Evolutionary conservation across 2,329 filamentous ascomycete genomes (phyloP).

Genomic region (Fusarium bactridioides): DNA sequence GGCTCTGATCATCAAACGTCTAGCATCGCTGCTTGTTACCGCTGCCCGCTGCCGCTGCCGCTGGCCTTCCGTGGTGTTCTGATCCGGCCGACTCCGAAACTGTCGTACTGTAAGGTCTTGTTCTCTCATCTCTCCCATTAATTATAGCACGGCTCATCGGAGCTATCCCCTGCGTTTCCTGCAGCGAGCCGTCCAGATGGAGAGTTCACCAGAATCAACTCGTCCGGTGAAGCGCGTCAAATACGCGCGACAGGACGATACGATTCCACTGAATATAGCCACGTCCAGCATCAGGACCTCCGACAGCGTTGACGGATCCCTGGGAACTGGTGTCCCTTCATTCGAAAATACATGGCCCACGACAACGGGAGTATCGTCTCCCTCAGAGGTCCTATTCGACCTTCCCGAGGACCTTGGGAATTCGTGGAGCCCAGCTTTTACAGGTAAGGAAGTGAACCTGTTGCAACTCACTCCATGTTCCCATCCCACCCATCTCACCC

Average conservation of each 20-base stretch:
- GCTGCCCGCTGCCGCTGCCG: constrained; percentile 1
- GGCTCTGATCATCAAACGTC: constrained; percentile 27
- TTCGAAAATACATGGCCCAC: constrained; percentile 33
- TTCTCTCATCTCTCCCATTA: constrained; percentile 35
- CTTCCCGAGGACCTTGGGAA: constrained; percentile 27
- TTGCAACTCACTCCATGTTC: constrained; percentile 7
- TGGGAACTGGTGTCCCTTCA: constrained; percentile 21
- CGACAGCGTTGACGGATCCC: constrained; percentile 16
- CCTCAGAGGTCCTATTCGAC: constrained; percentile 34
- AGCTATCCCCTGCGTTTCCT: constrained; percentile 19
- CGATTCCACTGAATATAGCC: constrained; percentile 24
- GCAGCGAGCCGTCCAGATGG: constrained; percentile 36
- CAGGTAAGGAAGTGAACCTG: constrained; percentile 38
- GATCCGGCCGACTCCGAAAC: constrained; percentile 37
- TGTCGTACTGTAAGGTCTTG: constrained; percentile 23
- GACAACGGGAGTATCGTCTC: constrained; percentile 27
- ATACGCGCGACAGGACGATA: constrained; percentile 32
- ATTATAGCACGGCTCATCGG: constrained; percentile 30
- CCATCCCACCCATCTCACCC: neutral
- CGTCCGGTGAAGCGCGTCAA: constrained; percentile 43
- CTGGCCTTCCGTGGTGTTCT: constrained; percentile 21
- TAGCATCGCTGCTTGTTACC: constrained; percentile 16
- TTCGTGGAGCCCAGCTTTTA: constrained; percentile 26
- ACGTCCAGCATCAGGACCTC: constrained; percentile 14
- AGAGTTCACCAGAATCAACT: constrained; percentile 35